Base-by-base conservation (phyloP, 768 basidiomycete genomes). In the Podaxis pistillaris region DNA sequence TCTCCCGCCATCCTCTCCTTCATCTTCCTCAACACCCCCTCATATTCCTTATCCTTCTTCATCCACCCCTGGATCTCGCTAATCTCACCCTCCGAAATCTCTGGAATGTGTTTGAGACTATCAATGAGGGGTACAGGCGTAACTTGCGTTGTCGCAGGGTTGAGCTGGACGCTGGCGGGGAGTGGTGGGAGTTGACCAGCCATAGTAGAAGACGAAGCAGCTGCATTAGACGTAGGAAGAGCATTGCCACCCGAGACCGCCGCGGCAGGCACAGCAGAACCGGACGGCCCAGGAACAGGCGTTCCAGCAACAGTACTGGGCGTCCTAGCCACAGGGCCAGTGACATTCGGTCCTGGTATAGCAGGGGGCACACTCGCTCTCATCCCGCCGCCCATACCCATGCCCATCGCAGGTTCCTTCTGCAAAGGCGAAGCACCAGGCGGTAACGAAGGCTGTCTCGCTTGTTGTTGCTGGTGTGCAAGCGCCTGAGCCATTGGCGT, bases 21-120 rank as follows among this genome's bases (percentile, higher is more conserved):
- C 81, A 85, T 86, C 54, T 72, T 73, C 56, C 79, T 78, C 64
- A 76, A 79, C 6, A 75, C 68, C 4, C 67, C 74, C 36, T 88
- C 85, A 65, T 90, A 87, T 65, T 77, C 82, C 54, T 79, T 76
- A 68, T 93, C 93, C 53, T 68, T 73, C 64, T 78, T 74, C 80
- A 90, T 86, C 90, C 90, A 93, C 46, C 61, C 71, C 67, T 87
- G 74, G 50, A 92, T 73, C 44, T 81, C 67, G 24, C 58, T 62
- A 26, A 90, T 82, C 69, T 92, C 87, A 1, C 71, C 69, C 7
- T 77, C 71, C 6, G 68, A 64, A 17, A 95, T 74, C 0, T 80
- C 68, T 2, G 86, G 89, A 55, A 90, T 89, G 50, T 77, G 74
- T 55, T 70, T 73, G 1, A 77, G 73, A n/a, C 84, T 84, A 12